phyloP scores from a whole-genome alignment of 108 stramenopile species.

The Cylindrotheca fusiformis region DNA sequence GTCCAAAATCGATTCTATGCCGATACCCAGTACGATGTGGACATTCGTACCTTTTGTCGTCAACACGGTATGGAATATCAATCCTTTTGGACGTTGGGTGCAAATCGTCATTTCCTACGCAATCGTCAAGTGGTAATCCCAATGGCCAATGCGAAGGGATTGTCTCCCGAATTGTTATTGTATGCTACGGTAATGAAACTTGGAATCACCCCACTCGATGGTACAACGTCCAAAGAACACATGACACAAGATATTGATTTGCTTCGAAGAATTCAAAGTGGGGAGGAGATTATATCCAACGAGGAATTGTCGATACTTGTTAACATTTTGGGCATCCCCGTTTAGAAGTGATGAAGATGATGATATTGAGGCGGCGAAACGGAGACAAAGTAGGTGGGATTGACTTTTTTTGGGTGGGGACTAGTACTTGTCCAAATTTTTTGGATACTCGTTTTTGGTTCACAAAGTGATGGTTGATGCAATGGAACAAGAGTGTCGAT shows the following conservation, averaged over 20 bases:
- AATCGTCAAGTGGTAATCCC: conserved; percentile 15
- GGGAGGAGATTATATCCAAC: conserved; percentile 11
- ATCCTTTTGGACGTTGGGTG: conserved; percentile 66
- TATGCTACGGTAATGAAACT: conserved; percentile 48
- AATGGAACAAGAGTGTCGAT: no score
- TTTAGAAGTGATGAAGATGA: neutral
- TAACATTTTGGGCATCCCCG: neutral
- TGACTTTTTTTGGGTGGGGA: no score
- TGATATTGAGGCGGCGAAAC: neutral
- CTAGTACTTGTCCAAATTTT: no score
- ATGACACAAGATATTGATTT: conserved; percentile 59
- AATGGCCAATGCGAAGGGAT: conserved; percentile 27
- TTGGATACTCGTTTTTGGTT: no score
- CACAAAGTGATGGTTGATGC: no score
- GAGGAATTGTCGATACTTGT: conserved; percentile 3
- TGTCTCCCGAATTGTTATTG: conserved; percentile 55
- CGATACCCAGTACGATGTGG: conserved; percentile 20
- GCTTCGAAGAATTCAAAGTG: conserved; percentile 30
- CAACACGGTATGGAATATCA: conserved; percentile 46
- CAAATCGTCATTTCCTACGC: conserved; percentile 42
- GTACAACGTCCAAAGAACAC: conserved; percentile 41
- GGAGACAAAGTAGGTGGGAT: no score
- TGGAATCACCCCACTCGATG: conserved; percentile 47
- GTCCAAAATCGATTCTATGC: conserved; percentile 43
- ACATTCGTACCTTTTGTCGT: conserved; percentile 24